These are phyloP conservation scores for Corymbia citriodora DNA, from an alignment of 441 rosid genomes.

Conservation along the genomic window DNA sequence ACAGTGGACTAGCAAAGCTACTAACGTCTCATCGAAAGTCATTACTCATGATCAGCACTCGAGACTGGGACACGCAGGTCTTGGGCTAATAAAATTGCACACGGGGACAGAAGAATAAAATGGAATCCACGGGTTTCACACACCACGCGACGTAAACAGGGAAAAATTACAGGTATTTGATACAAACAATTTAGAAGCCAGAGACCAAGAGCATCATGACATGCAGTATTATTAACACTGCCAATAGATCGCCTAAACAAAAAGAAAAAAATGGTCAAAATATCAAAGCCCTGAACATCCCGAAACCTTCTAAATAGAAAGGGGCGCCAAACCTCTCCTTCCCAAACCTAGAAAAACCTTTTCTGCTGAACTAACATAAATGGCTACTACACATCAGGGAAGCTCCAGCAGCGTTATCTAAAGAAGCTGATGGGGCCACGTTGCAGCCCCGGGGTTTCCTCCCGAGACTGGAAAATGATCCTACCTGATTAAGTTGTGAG, in stretches of 20 bases:
- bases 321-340: slow-evolving; percentile 3
- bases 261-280: neutral
- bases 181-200: slow-evolving; percentile 17
- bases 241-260: slow-evolving; percentile 26
- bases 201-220: neutral
- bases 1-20: neutral
- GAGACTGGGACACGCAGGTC: neutral
- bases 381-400: slow-evolving; percentile 35
- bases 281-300: slow-evolving; percentile 1
- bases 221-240: slow-evolving; percentile 18
- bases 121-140: neutral
- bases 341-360: neutral
- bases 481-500: slow-evolving; percentile 49
- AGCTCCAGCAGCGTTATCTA: slow-evolving; percentile 29
- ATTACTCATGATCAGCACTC: neutral
- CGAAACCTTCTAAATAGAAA: slow-evolving; percentile 25
- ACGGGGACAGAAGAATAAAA: neutral
- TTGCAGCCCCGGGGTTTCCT: neutral
- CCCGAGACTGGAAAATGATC: neutral
- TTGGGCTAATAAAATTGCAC: neutral
- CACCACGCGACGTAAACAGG: neutral
- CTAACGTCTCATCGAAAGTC: neutral
- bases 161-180: slow-evolving; percentile 15
- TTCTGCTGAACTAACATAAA: slow-evolving; percentile 24
- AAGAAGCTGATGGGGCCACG: slow-evolving; percentile 6